Conservation (phyloP, 208 protist species). For the Herpetomonas tarakana region DNA sequence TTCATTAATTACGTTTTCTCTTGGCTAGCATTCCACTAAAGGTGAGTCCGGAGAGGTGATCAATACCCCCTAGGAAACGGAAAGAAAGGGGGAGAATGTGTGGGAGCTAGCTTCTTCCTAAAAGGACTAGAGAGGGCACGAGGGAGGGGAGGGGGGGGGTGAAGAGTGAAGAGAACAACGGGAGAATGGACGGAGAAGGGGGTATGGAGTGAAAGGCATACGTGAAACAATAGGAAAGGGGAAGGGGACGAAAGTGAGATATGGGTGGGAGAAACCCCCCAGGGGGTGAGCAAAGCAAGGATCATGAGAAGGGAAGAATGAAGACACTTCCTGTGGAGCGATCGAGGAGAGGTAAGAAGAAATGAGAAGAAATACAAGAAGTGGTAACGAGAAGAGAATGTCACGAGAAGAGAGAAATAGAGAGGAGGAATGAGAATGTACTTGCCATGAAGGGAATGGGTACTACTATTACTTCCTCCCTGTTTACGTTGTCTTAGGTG, state of each 20-base stretch:
- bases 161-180: not conserved
- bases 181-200: not conserved
- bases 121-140: not conserved
- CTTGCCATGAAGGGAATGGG: too few species aligned
- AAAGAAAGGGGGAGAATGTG: too few species aligned
- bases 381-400: not conserved
- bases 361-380: not conserved
- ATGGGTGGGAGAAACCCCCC: too few species aligned
- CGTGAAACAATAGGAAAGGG: not conserved
- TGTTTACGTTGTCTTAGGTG: too few species aligned
- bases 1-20: too few species aligned
- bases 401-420: not conserved
- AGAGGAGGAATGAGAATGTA: too few species aligned
- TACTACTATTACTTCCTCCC: too few species aligned
- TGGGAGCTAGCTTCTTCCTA: not conserved
- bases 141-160: not conserved
- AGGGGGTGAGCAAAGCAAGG: too few species aligned
- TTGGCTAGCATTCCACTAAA: too few species aligned
- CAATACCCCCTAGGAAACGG: too few species aligned
- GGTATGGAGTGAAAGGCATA: not conserved
- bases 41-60: too few species aligned
- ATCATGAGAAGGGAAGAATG: not conserved
- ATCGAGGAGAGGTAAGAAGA: not conserved
- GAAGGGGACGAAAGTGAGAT: too few species aligned
- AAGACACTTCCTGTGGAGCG: not conserved